Percentiles rank a stretch among this genome's conserved stretches.
Evolutionary conservation across 768 basidiomycete species (phyloP).

Genomic region (Hydnum rufescens): DNA sequence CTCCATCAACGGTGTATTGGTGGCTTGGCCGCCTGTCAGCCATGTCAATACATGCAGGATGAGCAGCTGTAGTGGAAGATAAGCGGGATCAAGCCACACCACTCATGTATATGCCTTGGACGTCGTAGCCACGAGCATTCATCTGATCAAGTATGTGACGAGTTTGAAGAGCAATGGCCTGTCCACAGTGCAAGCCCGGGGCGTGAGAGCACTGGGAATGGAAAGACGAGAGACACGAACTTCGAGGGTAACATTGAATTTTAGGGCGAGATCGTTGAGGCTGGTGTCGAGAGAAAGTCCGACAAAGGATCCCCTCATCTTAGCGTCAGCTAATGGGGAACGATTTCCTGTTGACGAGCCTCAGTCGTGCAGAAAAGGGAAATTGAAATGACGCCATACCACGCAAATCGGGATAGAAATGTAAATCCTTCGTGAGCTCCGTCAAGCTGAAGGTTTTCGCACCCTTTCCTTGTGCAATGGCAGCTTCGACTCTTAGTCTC

Average conservation of each 20-base stretch:
- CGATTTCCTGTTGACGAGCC: constrained; percentile 49
- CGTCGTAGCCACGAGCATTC: constrained; percentile 67
- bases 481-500: constrained; percentile 34
- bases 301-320: constrained; percentile 80
- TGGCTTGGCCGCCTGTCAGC: constrained; percentile 60
- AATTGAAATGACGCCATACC: constrained; percentile 25
- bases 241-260: constrained; percentile 80
- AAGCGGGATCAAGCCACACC: constrained; percentile 13
- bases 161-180: constrained; percentile 82
- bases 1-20: constrained; percentile 73
- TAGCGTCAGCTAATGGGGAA: constrained; percentile 88
- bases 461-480: constrained; percentile 12
- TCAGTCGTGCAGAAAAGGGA: not conserved
- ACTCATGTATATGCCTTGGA: constrained; percentile 75
- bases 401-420: constrained; percentile 91
- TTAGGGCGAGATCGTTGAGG: constrained; percentile 65
- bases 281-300: constrained; percentile 67
- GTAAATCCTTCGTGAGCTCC: constrained; percentile 73
- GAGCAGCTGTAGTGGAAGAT: not conserved
- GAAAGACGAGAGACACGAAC: constrained; percentile 12
- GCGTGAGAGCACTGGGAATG: not conserved
- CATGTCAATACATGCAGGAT: not conserved
- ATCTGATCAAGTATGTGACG: constrained; percentile 83
- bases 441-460: constrained; percentile 24
- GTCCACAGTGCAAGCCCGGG: not conserved